Evolutionary conservation across 805 yeast species (phyloP).

Genomic region (Yarrowia sp.): DNA sequence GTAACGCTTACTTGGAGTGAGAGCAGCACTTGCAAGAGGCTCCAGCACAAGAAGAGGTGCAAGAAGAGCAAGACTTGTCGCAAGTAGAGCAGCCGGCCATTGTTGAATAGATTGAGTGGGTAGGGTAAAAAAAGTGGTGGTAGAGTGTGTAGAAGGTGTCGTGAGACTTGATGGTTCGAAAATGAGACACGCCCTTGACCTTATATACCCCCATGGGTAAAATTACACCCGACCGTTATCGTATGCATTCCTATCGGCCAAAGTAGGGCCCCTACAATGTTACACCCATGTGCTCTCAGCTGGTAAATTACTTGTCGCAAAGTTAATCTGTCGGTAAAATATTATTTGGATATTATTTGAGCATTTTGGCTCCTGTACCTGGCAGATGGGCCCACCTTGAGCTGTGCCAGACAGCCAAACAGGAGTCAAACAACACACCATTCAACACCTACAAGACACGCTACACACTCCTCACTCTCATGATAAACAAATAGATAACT

Average conservation of each 20-base stretch:
- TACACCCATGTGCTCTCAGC: background rate
- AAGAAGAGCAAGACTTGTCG: constrained; percentile 12
- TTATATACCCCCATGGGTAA: background rate
- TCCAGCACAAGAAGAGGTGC: constrained; percentile 23
- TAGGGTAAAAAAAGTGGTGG: no score
- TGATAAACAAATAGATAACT: background rate
- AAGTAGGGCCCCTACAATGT: background rate
- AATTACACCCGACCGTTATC: constrained; percentile 3
- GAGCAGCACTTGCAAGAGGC: constrained; percentile 16
- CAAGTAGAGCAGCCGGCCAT: constrained; percentile 23
- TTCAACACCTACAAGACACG: background rate
- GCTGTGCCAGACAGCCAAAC: background rate
- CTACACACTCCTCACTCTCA: no score
- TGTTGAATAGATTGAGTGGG: background rate
- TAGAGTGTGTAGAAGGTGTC: background rate
- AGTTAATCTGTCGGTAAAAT: background rate
- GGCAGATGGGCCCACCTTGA: background rate
- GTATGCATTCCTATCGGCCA: background rate
- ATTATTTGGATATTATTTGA: background rate
- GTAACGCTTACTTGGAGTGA: constrained; percentile 2
- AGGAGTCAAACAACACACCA: background rate
- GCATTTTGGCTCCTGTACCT: background rate
- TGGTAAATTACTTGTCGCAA: background rate
- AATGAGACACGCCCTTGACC: background rate
- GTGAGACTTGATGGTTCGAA: background rate